Evolutionary conservation across 2,329 filamentous ascomycete species (phyloP).

Genomic region (Colletotrichum euphorbiae): DNA sequence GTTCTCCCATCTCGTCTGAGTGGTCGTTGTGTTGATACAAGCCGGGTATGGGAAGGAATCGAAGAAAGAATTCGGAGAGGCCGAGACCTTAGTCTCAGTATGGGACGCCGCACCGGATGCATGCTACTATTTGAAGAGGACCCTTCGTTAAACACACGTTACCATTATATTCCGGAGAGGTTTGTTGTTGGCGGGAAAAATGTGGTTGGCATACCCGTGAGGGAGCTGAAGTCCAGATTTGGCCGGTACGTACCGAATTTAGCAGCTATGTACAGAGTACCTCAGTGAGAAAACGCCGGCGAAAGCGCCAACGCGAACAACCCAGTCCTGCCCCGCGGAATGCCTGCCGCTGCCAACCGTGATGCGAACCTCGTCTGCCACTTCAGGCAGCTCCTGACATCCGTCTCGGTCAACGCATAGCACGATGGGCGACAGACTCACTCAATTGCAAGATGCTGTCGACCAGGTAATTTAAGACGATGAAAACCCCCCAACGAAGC

Average conservation of each 20-base stretch:
- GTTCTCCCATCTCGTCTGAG: neutral
- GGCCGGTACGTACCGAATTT: constrained; percentile 18
- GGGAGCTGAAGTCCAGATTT: no score
- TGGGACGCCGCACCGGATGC: constrained; percentile 9
- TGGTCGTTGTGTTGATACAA: constrained; percentile 17
- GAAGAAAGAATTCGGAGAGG: neutral
- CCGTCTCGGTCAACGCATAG: neutral
- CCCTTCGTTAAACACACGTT: no score
- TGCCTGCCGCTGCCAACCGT: neutral
- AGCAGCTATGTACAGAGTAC: neutral
- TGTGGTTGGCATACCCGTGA: no score
- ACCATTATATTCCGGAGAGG: no score
- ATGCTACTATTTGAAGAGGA: neutral
- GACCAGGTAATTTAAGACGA: constrained; percentile 71
- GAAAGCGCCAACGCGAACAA: no score
- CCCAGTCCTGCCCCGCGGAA: constrained; percentile 19
- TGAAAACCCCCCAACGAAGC: neutral
- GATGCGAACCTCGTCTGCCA: constrained; percentile 5
- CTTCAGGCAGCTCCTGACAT: neutral
- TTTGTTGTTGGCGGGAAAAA: neutral
- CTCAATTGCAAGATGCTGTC: constrained; percentile 86
- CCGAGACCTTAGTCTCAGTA: constrained; percentile 1
- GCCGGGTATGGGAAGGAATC: neutral
- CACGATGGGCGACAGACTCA: constrained; percentile 79
- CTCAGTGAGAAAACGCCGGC: no score